Evolutionary conservation across 2,329 filamentous ascomycete species (phyloP), one percentile per base, ranked within the genome.

Genomic region (Fusarium marasasianum): DNA sequence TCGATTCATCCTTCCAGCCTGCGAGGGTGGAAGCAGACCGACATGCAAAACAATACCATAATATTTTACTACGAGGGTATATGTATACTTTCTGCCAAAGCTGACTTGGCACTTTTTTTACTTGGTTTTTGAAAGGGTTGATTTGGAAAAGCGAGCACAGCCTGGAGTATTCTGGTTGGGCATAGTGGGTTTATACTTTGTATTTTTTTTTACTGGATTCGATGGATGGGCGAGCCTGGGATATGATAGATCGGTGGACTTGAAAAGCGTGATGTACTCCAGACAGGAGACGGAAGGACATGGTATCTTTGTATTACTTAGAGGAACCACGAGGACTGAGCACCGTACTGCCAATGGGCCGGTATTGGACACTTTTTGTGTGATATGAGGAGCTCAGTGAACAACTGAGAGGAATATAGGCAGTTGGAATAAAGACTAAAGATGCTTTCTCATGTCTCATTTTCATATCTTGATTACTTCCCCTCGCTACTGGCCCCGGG

Each of bases 111-210:
- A 56, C 35, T 26, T 57, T 66, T 60, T 31, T 7, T 40, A 45
- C 37, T 62, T 47, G 51, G 45, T 54, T 65, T 57, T 51, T 67
- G 70, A 61, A 69, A 53, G 51, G 56, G 47, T 59, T 66, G 45
- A 61, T 74, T 60, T 62, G 50, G 40, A 53, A 71, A 67, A 76
- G 72, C 68, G 71, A 77, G 60, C 71, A 74, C 73, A 61, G 61
- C 76, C 68, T 29, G 76, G 76, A 77, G 76, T 77, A 77, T 70
- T 72, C 56, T 63, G 59, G 57, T 66, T 64, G 61, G 61, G 31
- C 44, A 67, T 44, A 26, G 31, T 53, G 56, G 53, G 37, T 48
- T 53, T 47, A 58, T 51, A 44, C 58, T 50, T 59, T n/a, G 15
- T 35, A 10, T 35, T 14, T 60, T 51, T 45, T 37, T 45, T 41